Percentiles rank a stretch among this genome's conserved stretches.
phyloP scores from a whole-genome alignment of 305 asterid genomes.

The Salvia sclarea region DNA sequence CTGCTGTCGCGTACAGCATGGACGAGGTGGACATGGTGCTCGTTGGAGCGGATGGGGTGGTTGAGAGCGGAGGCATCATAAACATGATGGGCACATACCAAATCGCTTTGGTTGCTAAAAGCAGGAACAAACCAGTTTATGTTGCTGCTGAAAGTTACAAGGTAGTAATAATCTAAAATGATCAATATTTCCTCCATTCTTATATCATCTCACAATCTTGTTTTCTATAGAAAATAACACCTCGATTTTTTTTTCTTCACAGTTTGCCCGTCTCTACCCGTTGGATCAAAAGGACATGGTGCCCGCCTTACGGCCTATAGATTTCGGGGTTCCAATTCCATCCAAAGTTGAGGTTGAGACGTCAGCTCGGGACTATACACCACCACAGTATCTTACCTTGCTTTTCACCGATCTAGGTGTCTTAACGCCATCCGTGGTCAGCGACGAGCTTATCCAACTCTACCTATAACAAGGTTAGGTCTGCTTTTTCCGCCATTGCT shows the following conservation, averaged over 20 bases:
- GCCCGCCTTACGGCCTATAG: slow-evolving; percentile 75
- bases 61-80: slow-evolving; percentile 89
- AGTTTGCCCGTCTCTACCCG: slow-evolving; percentile 86
- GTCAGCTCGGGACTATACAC: slow-evolving; percentile 85
- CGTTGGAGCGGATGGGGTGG: slow-evolving; percentile 96
- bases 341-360: slow-evolving; percentile 86
- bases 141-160: slow-evolving; percentile 92
- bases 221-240: neutral
- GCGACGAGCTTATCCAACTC: slow-evolving; percentile 85
- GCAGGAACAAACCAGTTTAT: slow-evolving; percentile 89
- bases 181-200: slow-evolving; percentile 5
- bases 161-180: slow-evolving; percentile 37
- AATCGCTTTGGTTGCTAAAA: slow-evolving; percentile 80
- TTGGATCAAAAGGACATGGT: slow-evolving; percentile 84
- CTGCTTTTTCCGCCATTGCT: neutral
- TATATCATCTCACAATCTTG: neutral
- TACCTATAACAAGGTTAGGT: slow-evolving; percentile 41
- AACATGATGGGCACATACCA: slow-evolving; percentile 97
- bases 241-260: slow-evolving; percentile 28
- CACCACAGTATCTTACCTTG: slow-evolving; percentile 74
- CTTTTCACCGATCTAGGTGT: slow-evolving; percentile 81
- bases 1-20: slow-evolving; percentile 97
- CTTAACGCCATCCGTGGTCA: slow-evolving; percentile 80
- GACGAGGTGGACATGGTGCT: slow-evolving; percentile 95
- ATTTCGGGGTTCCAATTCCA: slow-evolving; percentile 87